Evolutionary conservation across 2,329 filamentous ascomycete genomes (phyloP).

Genomic region (Exophiala oligosperma): DNA sequence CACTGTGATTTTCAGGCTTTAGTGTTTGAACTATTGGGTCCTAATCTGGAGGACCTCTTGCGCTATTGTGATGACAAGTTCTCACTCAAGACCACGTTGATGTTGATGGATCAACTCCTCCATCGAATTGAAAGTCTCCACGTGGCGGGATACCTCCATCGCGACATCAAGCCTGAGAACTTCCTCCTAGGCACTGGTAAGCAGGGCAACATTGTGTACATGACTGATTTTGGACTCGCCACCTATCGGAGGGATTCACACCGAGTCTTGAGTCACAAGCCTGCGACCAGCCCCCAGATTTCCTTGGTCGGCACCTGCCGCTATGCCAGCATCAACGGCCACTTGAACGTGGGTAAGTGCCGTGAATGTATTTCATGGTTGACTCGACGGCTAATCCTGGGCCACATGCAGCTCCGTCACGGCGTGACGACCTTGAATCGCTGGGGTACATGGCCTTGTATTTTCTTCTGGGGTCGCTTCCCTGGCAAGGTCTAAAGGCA

Average conservation of each 20-base stretch:
- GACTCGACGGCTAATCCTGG: conserved; percentile 7
- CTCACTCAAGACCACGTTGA: conserved; percentile 34
- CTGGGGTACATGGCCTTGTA: conserved; percentile 40
- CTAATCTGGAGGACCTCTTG: conserved; percentile 34
- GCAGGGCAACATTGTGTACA: conserved; percentile 31
- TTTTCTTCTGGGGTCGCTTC: conserved; percentile 67
- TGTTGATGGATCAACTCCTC: conserved; percentile 33
- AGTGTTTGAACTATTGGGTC: conserved; percentile 29
- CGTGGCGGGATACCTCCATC: conserved; percentile 28
- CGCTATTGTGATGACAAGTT: conserved; percentile 31
- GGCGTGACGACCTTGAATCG: conserved; percentile 4
- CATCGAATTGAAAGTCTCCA: conserved; percentile 31
- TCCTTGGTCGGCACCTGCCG: conserved; percentile 26
- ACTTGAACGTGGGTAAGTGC: conserved; percentile 22
- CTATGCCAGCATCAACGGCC: conserved; percentile 29
- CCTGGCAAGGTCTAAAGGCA: conserved; percentile 70
- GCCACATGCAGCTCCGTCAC: conserved; percentile 5
- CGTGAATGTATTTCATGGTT: conserved; percentile 13
- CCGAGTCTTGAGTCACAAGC: conserved; percentile 17
- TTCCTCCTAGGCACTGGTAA: conserved; percentile 31
- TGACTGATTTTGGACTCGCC: conserved; percentile 33
- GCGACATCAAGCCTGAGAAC: conserved; percentile 35
- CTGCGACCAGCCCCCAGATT: conserved; percentile 2
- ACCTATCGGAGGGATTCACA: neutral
- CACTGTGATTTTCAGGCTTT: conserved; percentile 21